Percentiles rank a stretch among this genome's conserved stretches.
Evolutionary conservation across 2,329 filamentous ascomycete genomes (phyloP).

Genomic region (Aspergillaceae sp.): DNA sequence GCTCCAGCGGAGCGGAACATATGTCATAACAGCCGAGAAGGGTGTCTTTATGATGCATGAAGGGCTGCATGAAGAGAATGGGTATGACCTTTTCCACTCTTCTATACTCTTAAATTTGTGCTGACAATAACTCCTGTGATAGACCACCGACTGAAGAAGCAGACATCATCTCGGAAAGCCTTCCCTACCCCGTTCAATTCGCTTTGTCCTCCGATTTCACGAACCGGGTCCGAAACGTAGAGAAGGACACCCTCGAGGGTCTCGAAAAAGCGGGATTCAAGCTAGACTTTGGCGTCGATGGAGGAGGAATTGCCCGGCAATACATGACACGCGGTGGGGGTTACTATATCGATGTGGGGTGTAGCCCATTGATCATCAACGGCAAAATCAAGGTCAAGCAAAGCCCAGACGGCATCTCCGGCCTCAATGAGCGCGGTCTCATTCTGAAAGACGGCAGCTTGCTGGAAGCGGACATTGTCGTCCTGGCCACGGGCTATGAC

Average conservation of each 20-base stretch:
- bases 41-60: conserved; percentile 38
- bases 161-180: conserved; percentile 40
- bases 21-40: conserved; percentile 40
- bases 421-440: conserved; percentile 41
- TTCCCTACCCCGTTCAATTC: conserved; percentile 42
- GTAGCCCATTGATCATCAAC: conserved; percentile 46
- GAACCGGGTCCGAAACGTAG: conserved; percentile 27
- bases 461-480: conserved; percentile 54
- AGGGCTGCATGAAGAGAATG: conserved; percentile 40
- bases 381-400: conserved; percentile 55
- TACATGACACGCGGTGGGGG: conserved; percentile 46
- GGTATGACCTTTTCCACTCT: conserved; percentile 12
- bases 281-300: conserved; percentile 33
- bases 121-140: neutral
- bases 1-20: conserved; percentile 46
- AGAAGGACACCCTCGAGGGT: conserved; percentile 38
- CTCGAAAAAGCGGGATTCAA: conserved; percentile 41
- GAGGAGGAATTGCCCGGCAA: conserved; percentile 35
- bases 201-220: conserved; percentile 38
- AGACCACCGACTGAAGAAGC: conserved; percentile 44
- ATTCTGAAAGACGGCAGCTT: conserved; percentile 47
- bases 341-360: conserved; percentile 53
- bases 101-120: neutral
- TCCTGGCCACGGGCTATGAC: conserved; percentile 57
- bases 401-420: conserved; percentile 44